These are phyloP conservation scores for Mercurialis annua DNA, from an alignment of 345 rosid genomes.

Conservation along the genomic window DNA sequence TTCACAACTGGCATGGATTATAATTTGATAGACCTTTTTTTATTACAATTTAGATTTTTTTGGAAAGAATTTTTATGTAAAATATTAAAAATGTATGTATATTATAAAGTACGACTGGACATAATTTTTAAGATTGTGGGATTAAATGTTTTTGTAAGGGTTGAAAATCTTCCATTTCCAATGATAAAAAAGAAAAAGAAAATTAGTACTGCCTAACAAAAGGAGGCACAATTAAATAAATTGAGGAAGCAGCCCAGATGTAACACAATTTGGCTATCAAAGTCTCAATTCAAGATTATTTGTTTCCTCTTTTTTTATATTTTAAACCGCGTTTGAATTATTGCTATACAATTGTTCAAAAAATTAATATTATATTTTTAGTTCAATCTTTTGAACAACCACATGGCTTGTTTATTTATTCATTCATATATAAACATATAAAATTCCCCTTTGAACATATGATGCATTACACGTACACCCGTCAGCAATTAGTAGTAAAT, in stretches of 20 bases:
- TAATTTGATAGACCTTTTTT: too few species aligned
- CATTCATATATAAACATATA: neutral
- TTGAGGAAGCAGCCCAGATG: neutral
- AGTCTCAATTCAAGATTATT: neutral
- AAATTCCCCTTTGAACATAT: neutral
- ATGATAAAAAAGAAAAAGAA: too few species aligned
- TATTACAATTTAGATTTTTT: too few species aligned
- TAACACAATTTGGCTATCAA: neutral
- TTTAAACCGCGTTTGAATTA: conserved; percentile 8
- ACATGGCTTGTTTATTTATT: neutral
- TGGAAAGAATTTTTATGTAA: too few species aligned
- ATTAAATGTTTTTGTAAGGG: too few species aligned
- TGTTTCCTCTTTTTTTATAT: neutral
- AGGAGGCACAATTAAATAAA: neutral
- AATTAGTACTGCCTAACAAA: too few species aligned
- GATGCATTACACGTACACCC: neutral
- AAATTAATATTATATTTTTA: neutral
- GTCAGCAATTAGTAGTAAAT: neutral
- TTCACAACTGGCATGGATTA: too few species aligned
- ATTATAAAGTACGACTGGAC: too few species aligned
- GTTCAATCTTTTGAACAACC: neutral
- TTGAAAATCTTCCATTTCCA: too few species aligned
- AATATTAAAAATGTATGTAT: too few species aligned
- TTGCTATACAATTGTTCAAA: neutral
- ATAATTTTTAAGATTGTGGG: too few species aligned